Evolutionary conservation across 768 basidiomycete genomes (phyloP).

Genomic region (Macrolepiota fuliginosa): DNA sequence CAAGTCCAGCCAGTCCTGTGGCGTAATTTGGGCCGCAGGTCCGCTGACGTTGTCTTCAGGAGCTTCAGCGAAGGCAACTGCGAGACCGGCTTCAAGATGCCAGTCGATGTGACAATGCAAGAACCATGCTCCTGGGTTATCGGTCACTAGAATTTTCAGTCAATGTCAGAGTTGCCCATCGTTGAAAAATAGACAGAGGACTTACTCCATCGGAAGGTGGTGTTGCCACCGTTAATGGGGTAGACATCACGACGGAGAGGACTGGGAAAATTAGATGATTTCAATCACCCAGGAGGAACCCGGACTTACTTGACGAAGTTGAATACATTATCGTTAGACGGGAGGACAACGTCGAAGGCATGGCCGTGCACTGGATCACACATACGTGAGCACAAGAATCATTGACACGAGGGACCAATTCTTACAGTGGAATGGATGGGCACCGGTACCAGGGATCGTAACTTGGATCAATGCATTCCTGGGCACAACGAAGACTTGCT

Average conservation of each 20-base stretch:
- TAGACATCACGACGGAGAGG: constrained; percentile 18
- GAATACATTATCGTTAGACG: constrained; percentile 6
- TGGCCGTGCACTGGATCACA: constrained; percentile 15
- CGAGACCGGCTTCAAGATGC: constrained; percentile 38
- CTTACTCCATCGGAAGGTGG: constrained; percentile 19
- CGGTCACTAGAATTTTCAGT: constrained; percentile 7
- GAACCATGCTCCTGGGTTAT: constrained; percentile 23
- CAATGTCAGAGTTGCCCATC: no score
- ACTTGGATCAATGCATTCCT: constrained; percentile 46
- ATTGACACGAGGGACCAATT: not conserved
- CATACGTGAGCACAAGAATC: not conserved
- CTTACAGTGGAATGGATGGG: constrained; percentile 12
- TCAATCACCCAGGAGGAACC: not conserved
- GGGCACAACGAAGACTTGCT: constrained; percentile 24
- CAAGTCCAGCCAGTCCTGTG: constrained; percentile 19
- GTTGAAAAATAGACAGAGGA: not conserved
- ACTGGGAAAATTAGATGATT: not conserved
- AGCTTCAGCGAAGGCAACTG: constrained; percentile 36
- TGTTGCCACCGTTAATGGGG: constrained; percentile 15
- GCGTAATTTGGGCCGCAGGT: constrained; percentile 23
- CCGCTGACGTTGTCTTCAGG: constrained; percentile 25
- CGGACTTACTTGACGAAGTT: constrained; percentile 9
- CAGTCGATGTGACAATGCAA: constrained; percentile 27
- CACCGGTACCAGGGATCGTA: constrained; percentile 34
- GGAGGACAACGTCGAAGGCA: constrained; percentile 16